These are phyloP conservation scores for Metschnikowia lochheadii DNA, from an alignment of 805 yeast genomes.

Conservation along the genomic window DNA sequence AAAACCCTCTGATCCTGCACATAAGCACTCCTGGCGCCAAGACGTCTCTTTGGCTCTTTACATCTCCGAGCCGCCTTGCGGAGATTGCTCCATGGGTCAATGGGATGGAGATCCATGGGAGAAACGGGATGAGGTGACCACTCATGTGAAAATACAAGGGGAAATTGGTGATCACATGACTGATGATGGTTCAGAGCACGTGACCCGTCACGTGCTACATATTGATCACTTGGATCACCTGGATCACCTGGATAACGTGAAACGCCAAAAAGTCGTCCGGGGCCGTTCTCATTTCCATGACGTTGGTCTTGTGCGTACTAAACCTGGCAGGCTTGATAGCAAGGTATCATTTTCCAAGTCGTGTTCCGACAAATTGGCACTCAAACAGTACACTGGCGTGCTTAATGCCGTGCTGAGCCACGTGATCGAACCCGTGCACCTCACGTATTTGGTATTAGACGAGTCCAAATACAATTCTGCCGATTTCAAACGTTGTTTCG, in stretches of 20 bases:
- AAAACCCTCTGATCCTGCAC: neutral
- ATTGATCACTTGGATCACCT: neutral
- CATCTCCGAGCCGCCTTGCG: constrained; percentile 82
- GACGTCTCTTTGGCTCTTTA: constrained; percentile 47
- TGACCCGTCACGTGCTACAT: too few species aligned
- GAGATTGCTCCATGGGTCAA: constrained; percentile 71
- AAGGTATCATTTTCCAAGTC: constrained; percentile 70
- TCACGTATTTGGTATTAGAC: constrained; percentile 52
- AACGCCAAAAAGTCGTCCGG: constrained; percentile 29
- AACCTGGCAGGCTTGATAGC: constrained; percentile 88
- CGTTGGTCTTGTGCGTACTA: constrained; percentile 75
- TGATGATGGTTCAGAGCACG: too few species aligned
- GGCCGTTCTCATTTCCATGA: constrained; percentile 60
- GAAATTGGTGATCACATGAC: constrained; percentile 3
- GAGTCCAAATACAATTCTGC: constrained; percentile 19
- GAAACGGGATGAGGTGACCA: neutral
- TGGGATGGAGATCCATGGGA: constrained; percentile 17
- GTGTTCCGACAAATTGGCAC: constrained; percentile 79
- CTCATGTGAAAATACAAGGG: neutral
- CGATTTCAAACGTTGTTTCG: constrained; percentile 43
- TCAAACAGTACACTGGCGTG: constrained; percentile 57
- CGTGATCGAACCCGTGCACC: constrained; percentile 30
- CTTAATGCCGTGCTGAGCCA: constrained; percentile 43
- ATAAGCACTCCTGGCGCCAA: constrained; percentile 27
- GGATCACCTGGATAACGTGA: constrained; percentile 3